Conservation (phyloP, 2,329 filamentous ascomycete species). For the Exophiala xenobiotica region DNA sequence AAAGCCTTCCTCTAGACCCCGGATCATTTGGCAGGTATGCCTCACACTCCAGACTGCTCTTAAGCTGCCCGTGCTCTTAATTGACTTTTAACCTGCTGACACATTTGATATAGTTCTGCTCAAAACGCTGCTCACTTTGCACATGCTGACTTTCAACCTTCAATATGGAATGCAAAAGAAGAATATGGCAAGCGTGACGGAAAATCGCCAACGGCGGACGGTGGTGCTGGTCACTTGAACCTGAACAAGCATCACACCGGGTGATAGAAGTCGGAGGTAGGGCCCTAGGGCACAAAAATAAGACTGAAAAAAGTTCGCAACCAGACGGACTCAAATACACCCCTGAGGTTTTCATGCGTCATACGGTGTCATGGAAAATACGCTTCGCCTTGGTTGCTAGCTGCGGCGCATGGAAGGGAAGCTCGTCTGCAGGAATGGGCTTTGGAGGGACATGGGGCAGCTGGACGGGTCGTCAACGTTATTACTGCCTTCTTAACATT, state of each 20-base stretch:
- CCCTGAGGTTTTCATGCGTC: no score
- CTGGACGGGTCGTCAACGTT: no score
- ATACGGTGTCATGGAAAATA: no score
- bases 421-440: no score
- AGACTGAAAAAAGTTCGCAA: no score
- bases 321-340: no score
- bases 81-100: background rate
- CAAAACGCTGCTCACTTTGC: constrained; percentile 49
- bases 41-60: background rate
- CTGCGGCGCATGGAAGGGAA: no score
- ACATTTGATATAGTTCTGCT: constrained; percentile 37
- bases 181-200: constrained; percentile 22
- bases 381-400: no score
- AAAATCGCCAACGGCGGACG: background rate
- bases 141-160: constrained; percentile 47
- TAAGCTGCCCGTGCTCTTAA: background rate
- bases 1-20: constrained; percentile 21
- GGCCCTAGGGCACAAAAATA: no score
- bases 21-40: constrained; percentile 22
- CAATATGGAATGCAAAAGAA: constrained; percentile 46
- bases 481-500: no score
- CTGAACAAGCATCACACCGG: background rate
- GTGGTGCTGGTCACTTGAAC: background rate
- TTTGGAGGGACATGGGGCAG: no score
- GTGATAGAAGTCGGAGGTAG: background rate